A percentile compares a stretch with the other conserved stretches of the same genome.
These are phyloP conservation scores for Aspergillus sp. DNA, from an alignment of 2,329 filamentous ascomycete species.

Conservation along the genomic window DNA sequence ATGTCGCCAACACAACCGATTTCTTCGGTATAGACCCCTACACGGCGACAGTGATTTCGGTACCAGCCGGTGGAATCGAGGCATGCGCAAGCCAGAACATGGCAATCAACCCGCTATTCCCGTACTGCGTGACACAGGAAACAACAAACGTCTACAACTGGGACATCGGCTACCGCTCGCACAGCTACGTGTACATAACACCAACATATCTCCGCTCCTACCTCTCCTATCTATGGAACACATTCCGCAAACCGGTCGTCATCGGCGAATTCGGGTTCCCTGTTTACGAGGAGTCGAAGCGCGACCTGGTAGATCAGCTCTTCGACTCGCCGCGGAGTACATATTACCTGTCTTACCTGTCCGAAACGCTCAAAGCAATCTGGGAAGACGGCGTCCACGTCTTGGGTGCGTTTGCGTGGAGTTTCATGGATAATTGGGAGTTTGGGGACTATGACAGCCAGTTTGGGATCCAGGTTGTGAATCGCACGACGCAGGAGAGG, in stretches of 20 bases:
- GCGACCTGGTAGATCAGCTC: constrained; percentile 49
- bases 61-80: constrained; percentile 47
- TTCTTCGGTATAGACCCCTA: constrained; percentile 61
- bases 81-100: constrained; percentile 49
- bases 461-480: constrained; percentile 60
- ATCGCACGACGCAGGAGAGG: constrained; percentile 50
- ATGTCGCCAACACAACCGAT: constrained; percentile 54
- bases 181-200: constrained; percentile 59
- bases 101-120: constrained; percentile 43
- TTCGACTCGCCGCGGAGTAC: constrained; percentile 55
- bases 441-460: constrained; percentile 52
- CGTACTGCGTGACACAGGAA: constrained; percentile 54
- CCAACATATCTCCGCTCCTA: constrained; percentile 49
- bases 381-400: constrained; percentile 58
- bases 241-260: constrained; percentile 51
- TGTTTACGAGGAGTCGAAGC: constrained; percentile 50
- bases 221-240: constrained; percentile 61
- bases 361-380: constrained; percentile 56
- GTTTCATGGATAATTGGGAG: constrained; percentile 55
- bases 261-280: constrained; percentile 58
- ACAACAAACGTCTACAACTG: constrained; percentile 53
- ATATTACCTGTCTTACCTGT: constrained; percentile 58
- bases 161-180: constrained; percentile 59
- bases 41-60: constrained; percentile 55
- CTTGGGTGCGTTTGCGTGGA: constrained; percentile 57